Base-by-base conservation (phyloP, 306 rosid species). In the Lathyrus aphaca region DNA sequence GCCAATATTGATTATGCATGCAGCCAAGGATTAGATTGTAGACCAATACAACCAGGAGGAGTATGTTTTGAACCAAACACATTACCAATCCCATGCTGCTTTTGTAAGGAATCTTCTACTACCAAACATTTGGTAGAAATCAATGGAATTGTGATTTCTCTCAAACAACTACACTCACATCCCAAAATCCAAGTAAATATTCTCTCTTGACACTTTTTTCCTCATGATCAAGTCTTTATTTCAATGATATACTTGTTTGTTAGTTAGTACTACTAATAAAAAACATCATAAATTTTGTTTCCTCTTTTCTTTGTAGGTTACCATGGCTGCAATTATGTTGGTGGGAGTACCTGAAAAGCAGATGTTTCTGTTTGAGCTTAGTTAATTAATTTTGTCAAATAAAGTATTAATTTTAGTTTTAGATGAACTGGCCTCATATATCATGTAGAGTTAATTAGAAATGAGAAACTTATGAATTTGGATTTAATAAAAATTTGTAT, bases 101-200 rank as follows among this genome's bases (percentile, higher is more conserved):
- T 94, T 72, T 79, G 96, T 96, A 75, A 94, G 91, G 97, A 94
- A 94, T 81, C 86, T 87, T n/a, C 43, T 94, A 94, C 70, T 94
- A 81, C 75, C 99, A 94, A 27, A 76, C 75, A 3, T 42, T 65
- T 66, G 86, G 78, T 12, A 87, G 69, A 65, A 71, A 79, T 57
- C 87, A 83, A 17, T 79, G 86, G 86, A 87, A 91, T 74, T 94
- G 99, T 73, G 95, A 94, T 79, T 94, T 94, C 87, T 81, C 97
- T 53, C 95, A 94, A 72, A 74, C 96, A 13, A 97, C 96, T 37
- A 77, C 56, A 4, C 75, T 94, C 59, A 83, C 96, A 8, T 89
- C 97, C 42, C 68, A 86, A 62, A 91, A 91, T 74, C 99, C 99
- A 49, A 91, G 96, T 94, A 89, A 87, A 83, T 66, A 3, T 25